Evolutionary conservation across 2,329 filamentous ascomycete genomes (phyloP).

Genomic region (Diaporthe capsici): DNA sequence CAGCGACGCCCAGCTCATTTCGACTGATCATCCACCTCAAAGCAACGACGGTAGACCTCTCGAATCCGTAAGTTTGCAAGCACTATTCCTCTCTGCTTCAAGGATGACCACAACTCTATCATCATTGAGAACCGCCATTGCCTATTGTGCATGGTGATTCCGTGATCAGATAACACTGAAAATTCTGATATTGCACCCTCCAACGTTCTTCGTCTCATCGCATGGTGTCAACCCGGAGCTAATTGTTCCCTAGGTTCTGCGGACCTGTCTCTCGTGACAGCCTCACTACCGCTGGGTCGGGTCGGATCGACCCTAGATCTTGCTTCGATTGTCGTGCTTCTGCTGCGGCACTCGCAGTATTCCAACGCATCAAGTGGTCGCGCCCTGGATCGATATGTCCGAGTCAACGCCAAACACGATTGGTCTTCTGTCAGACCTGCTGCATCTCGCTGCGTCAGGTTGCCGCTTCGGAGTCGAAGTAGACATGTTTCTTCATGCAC

Average conservation of each 20-base stretch:
- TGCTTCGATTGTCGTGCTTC: neutral
- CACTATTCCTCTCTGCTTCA: neutral
- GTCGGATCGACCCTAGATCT: neutral
- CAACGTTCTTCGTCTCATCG: neutral
- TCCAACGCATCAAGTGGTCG: neutral
- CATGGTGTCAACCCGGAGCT: conserved; percentile 4
- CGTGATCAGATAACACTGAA: conserved; percentile 42
- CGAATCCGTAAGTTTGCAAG: neutral
- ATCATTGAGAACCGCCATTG: conserved; percentile 39
- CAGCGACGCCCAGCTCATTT: neutral
- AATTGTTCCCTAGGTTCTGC: neutral
- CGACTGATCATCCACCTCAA: neutral
- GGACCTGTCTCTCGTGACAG: neutral
- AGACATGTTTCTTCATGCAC: neutral
- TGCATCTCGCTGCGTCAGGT: neutral
- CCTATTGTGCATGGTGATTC: conserved; percentile 42
- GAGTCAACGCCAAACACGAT: neutral
- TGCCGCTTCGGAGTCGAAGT: neutral
- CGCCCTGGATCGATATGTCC: neutral
- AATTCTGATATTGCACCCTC: conserved; percentile 41
- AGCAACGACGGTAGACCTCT: neutral
- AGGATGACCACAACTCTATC: conserved; percentile 37
- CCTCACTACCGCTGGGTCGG: neutral
- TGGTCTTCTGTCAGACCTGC: neutral
- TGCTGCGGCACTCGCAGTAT: neutral